phyloP scores from a whole-genome alignment of 148 eudicot species.

The Diospyros lotus region DNA sequence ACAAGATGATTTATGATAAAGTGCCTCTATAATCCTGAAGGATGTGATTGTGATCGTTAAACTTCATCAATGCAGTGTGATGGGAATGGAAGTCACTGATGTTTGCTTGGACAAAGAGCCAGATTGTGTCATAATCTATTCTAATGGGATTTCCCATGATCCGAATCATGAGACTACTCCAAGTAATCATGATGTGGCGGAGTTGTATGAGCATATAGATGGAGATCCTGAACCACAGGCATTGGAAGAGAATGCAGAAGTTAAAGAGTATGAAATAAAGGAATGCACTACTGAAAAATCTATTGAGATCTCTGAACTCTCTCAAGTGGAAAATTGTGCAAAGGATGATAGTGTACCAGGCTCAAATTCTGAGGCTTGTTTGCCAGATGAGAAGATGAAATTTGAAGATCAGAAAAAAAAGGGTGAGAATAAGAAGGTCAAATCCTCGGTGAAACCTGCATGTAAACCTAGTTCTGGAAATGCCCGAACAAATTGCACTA shows the following conservation, averaged over 20 bases:
- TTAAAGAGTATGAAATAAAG: slow-evolving; percentile 36
- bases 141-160: slow-evolving; percentile 32
- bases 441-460: slow-evolving; percentile 31
- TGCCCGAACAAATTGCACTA: slow-evolving; percentile 55
- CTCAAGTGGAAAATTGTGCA: slow-evolving; percentile 26
- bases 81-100: slow-evolving; percentile 60
- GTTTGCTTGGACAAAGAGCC: slow-evolving; percentile 58
- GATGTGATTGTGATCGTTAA: slow-evolving; percentile 8
- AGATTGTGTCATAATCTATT: slow-evolving; percentile 39
- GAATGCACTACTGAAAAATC: slow-evolving; percentile 44
- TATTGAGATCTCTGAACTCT: slow-evolving; percentile 26
- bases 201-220: slow-evolving; percentile 26
- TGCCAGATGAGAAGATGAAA: slow-evolving; percentile 25
- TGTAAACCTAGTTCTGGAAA: slow-evolving; percentile 37
- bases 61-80: slow-evolving; percentile 32
- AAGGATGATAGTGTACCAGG: slow-evolving; percentile 22
- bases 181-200: slow-evolving; percentile 22
- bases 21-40: neutral
- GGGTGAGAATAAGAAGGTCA: slow-evolving; percentile 34
- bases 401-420: slow-evolving; percentile 24
- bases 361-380: slow-evolving; percentile 16
- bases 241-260: slow-evolving; percentile 28
- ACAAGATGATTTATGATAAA: neutral
- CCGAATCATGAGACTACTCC: slow-evolving; percentile 24
- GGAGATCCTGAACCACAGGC: slow-evolving; percentile 19